Percentiles rank a stretch among this genome's conserved stretches.
Conservation (phyloP, 2,329 filamentous ascomycete species). For the Colletotrichum destructivum region DNA sequence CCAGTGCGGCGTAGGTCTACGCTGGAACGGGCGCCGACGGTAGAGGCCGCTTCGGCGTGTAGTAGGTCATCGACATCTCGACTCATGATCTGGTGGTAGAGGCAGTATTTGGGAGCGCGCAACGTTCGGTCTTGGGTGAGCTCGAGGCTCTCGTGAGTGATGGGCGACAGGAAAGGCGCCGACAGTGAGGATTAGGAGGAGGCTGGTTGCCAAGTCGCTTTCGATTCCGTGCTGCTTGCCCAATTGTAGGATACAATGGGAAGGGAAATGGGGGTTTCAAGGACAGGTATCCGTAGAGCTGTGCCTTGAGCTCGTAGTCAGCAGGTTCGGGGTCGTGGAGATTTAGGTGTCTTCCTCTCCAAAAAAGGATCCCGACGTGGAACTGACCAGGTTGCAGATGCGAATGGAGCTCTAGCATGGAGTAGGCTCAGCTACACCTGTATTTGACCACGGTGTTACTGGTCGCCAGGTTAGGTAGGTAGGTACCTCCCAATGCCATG, state of each 20-base stretch:
- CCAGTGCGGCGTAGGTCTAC: slow-evolving; percentile 45
- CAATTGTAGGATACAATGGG: neutral
- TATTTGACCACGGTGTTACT: neutral
- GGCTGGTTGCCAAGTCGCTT: slow-evolving; percentile 8
- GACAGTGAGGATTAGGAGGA: neutral
- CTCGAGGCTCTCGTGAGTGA: slow-evolving; percentile 9
- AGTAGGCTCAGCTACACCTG: neutral
- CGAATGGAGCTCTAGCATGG: slow-evolving; percentile 26
- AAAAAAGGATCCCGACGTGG: slow-evolving; percentile 22
- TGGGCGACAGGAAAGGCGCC: neutral
- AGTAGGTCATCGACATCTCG: slow-evolving; percentile 29
- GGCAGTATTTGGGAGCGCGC: slow-evolving; percentile 6
- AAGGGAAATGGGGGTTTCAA: neutral
- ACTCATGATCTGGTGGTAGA: slow-evolving; percentile 36
- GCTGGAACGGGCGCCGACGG: slow-evolving; percentile 19
- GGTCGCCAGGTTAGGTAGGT: neutral
- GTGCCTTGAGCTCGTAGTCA: slow-evolving; percentile 5
- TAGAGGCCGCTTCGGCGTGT: slow-evolving; percentile 30
- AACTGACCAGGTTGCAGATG: slow-evolving; percentile 42
- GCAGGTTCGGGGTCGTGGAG: slow-evolving; percentile 19
- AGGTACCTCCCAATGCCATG: neutral
- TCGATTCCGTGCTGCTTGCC: neutral
- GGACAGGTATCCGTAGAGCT: slow-evolving; percentile 19
- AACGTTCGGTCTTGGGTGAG: neutral
- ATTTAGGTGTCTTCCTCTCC: slow-evolving; percentile 36